These are phyloP conservation scores for Chenopodium berlandieri DNA, from an alignment of 148 eudicot genomes.

Conservation along the genomic window DNA sequence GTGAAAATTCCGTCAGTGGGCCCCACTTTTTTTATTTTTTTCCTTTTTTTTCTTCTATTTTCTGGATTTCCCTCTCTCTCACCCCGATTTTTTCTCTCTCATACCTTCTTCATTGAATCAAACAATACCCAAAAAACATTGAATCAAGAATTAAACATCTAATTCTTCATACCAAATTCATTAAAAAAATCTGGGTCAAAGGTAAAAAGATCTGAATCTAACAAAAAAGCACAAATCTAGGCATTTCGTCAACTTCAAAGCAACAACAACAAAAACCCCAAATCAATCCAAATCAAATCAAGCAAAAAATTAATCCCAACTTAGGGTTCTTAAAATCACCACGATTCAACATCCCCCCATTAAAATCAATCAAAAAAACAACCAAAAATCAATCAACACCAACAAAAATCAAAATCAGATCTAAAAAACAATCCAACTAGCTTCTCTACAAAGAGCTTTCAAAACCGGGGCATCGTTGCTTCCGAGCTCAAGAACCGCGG, in stretches of 20 bases:
- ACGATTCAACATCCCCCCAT: too few species aligned
- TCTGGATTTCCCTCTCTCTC: too few species aligned
- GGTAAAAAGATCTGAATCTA: neutral
- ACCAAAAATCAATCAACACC: neutral
- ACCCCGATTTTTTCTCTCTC: too few species aligned
- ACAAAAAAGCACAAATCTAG: neutral
- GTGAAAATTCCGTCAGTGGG: too few species aligned
- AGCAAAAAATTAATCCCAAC: neutral
- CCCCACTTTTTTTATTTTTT: too few species aligned
- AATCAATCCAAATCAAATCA: neutral
- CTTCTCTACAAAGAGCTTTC: too few species aligned
- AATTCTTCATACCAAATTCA: neutral
- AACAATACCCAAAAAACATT: too few species aligned
- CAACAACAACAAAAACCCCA: neutral
- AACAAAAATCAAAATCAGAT: neutral
- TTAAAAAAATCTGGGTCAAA: neutral
- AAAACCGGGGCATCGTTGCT: too few species aligned
- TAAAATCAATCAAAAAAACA: neutral
- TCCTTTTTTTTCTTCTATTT: too few species aligned
- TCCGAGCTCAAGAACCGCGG: too few species aligned
- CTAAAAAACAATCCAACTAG: neutral
- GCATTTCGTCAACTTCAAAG: neutral
- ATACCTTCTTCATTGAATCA: too few species aligned
- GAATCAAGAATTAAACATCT: neutral
- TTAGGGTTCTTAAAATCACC: too few species aligned